Conservation (phyloP, 1,139 yeast species). For the Suhomyces yuchorum region DNA sequence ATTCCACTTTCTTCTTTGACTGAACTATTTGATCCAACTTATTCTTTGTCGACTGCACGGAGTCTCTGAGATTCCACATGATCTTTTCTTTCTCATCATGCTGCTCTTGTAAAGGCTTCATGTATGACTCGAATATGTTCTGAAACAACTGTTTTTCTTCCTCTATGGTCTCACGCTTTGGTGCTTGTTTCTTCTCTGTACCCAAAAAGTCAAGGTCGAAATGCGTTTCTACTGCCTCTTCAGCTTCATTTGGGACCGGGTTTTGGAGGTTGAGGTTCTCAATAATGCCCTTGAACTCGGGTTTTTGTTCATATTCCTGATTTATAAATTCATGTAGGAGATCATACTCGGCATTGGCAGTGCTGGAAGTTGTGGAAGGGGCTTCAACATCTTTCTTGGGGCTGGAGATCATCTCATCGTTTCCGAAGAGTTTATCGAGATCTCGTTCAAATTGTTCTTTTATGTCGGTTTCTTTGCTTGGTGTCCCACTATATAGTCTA, state of each 20-base stretch:
- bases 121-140: constrained; percentile 28
- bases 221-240: constrained; percentile 19
- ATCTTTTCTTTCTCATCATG: constrained; percentile 11
- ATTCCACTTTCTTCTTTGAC: constrained; percentile 12
- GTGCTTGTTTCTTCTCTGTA: constrained; percentile 6
- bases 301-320: constrained; percentile 12
- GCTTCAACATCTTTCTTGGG: not conserved
- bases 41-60: constrained; percentile 15
- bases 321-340: constrained; percentile 18
- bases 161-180: constrained; percentile 17
- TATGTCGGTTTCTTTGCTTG: not conserved
- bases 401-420: not conserved
- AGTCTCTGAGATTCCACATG: constrained; percentile 13
- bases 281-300: constrained; percentile 10
- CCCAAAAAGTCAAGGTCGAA: constrained; percentile 20
- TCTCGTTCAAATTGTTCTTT: constrained; percentile 2
- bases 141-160: constrained; percentile 29
- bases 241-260: constrained; percentile 6
- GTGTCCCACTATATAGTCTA: constrained; percentile 1
- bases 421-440: constrained; percentile 2
- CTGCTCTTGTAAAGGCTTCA: constrained; percentile 18
- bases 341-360: constrained; percentile 14
- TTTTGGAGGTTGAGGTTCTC: constrained; percentile 10
- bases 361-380: not conserved
- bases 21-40: constrained; percentile 15